Conservation (phyloP, 1,284 basidiomycete species). For the Sanghuangporus weigelae region DNA sequence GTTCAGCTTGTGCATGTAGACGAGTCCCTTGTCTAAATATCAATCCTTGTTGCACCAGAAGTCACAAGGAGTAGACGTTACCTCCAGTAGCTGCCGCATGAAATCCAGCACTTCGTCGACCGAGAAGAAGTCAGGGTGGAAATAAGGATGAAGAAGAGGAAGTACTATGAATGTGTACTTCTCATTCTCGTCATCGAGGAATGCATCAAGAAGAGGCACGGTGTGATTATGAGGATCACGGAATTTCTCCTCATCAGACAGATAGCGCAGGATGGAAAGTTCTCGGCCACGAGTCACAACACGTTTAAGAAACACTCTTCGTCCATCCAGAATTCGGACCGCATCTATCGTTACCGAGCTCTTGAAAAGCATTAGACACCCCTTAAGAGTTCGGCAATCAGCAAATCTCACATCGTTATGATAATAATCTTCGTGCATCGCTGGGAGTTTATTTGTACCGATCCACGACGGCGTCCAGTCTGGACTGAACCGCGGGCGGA, state of each 20-base stretch:
- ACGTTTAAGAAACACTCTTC: neutral
- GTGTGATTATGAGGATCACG: constrained; percentile 28
- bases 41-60: neutral
- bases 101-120: constrained; percentile 29
- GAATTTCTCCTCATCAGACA: neutral
- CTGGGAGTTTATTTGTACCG: constrained; percentile 11
- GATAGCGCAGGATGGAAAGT: constrained; percentile 8
- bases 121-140: constrained; percentile 27
- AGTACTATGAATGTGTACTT: constrained; percentile 27
- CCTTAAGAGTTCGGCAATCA: neutral
- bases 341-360: neutral
- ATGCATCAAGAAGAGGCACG: constrained; percentile 27
- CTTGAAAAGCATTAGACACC: neutral
- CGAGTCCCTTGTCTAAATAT: neutral
- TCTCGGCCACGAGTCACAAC: neutral
- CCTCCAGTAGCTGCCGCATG: constrained; percentile 22
- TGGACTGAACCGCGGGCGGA: constrained; percentile 24
- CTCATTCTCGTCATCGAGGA: constrained; percentile 17
- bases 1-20: neutral
- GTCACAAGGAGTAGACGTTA: constrained; percentile 3
- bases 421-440: constrained; percentile 21
- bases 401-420: constrained; percentile 21
- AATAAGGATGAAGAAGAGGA: constrained; percentile 26
- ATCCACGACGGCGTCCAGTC: constrained; percentile 27
- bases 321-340: neutral